Evolutionary conservation across 257 asterid genomes (phyloP).

Genomic region (Salvia miltiorrhiza): DNA sequence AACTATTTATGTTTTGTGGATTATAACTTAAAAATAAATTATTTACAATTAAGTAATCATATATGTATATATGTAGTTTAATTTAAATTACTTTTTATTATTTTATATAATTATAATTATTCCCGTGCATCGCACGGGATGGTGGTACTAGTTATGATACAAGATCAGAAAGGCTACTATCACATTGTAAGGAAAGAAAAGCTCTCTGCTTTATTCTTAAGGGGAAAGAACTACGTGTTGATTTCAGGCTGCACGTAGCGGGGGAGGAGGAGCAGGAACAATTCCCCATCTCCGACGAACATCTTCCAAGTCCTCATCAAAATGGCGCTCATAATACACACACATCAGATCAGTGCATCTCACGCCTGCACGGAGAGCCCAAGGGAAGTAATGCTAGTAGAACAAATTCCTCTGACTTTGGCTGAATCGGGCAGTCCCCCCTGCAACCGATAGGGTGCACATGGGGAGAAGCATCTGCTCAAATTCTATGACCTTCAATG

Average conservation of each 20-base stretch:
- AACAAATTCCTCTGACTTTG: constrained; percentile 69
- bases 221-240: constrained; percentile 1
- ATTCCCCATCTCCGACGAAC: constrained; percentile 81
- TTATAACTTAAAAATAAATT: too few relatives aligned
- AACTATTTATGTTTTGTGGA: too few relatives aligned
- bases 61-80: too few relatives aligned
- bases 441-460: constrained; percentile 84
- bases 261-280: constrained; percentile 72
- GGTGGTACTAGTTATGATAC: too few relatives aligned
- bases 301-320: constrained; percentile 79
- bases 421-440: constrained; percentile 84
- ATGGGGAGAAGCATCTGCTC: constrained; percentile 96
- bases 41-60: too few relatives aligned
- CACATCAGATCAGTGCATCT: constrained; percentile 79
- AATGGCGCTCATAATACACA: constrained; percentile 81
- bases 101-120: too few relatives aligned
- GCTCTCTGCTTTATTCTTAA: too few relatives aligned
- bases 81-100: too few relatives aligned
- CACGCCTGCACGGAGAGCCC: constrained; percentile 87
- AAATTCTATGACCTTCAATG: constrained; percentile 84
- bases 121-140: too few relatives aligned
- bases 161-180: neutral
- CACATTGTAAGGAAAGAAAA: neutral
- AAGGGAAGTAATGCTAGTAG: constrained; percentile 89
- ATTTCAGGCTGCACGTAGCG: constrained; percentile 32